These are phyloP conservation scores for Orbilia quercus DNA, from an alignment of 2,329 filamentous ascomycete genomes.

Conservation along the genomic window DNA sequence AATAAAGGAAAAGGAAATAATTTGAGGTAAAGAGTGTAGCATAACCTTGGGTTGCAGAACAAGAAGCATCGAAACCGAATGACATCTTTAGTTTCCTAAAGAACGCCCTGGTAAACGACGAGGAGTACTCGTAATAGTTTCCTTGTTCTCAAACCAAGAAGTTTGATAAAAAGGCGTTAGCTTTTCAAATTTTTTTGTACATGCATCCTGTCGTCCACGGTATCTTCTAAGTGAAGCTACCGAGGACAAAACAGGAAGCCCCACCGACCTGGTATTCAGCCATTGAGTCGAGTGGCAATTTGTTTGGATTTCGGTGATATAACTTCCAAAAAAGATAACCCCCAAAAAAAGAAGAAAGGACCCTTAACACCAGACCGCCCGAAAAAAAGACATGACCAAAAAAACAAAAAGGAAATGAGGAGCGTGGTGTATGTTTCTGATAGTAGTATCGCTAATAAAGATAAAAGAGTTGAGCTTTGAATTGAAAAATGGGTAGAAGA, in stretches of 20 bases:
- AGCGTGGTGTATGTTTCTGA: conserved; percentile 44
- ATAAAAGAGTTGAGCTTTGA: conserved; percentile 40
- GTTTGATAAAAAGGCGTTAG: conserved; percentile 52
- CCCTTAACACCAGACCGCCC: conserved; percentile 56
- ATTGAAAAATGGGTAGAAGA: conserved; percentile 30
- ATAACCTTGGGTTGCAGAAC: conserved; percentile 41
- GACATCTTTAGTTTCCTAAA: conserved; percentile 39
- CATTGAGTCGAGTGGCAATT: conserved; percentile 44
- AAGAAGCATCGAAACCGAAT: conserved; percentile 15
- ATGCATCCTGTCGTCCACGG: conserved; percentile 25
- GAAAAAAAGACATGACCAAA: conserved; percentile 41
- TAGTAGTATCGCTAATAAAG: conserved; percentile 46
- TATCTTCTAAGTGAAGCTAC: conserved; percentile 1
- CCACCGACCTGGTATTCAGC: conserved; percentile 54
- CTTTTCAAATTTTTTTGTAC: conserved; percentile 56
- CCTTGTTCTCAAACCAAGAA: conserved; percentile 33
- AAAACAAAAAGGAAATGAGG: conserved; percentile 52
- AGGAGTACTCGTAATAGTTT: conserved; percentile 31
- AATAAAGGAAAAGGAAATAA: conserved; percentile 48
- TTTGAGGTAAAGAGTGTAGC: conserved; percentile 52
- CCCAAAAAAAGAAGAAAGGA: conserved; percentile 38
- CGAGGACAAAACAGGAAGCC: conserved; percentile 21
- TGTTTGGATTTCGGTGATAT: conserved; percentile 49
- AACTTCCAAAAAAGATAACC: conserved; percentile 37
- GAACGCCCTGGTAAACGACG: conserved; percentile 21